These are phyloP conservation scores for Epichloe baconii DNA, from an alignment of 2,329 filamentous ascomycete species.

Conservation along the genomic window DNA sequence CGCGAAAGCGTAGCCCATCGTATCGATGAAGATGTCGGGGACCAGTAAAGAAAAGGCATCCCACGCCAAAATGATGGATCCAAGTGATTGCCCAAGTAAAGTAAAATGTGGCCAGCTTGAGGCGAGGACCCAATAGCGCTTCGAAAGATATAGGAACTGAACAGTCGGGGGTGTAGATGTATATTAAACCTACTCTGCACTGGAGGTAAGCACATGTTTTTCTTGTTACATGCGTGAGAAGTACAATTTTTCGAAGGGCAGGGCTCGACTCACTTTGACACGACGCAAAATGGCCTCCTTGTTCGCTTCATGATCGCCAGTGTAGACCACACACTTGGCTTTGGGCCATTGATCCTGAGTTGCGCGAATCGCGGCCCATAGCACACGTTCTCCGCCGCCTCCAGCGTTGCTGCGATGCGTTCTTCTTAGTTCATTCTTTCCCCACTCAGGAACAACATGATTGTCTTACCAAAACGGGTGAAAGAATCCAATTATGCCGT, in stretches of 20 bases:
- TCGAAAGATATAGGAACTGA: slow-evolving; percentile 81
- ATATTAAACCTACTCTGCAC: slow-evolving; percentile 82
- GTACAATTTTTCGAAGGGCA: not conserved
- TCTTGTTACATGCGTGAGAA: too few relatives aligned
- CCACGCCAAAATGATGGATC: slow-evolving; percentile 75
- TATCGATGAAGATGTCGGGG: slow-evolving; percentile 90
- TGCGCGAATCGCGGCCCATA: slow-evolving; percentile 89
- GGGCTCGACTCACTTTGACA: slow-evolving; percentile 45
- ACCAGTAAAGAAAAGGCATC: slow-evolving; percentile 87
- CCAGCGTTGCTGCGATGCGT: slow-evolving; percentile 63
- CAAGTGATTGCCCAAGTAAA: slow-evolving; percentile 82
- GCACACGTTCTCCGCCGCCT: slow-evolving; percentile 85
- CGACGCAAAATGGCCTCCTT: slow-evolving; percentile 67
- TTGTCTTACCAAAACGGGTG: slow-evolving; percentile 79
- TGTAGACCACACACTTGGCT: slow-evolving; percentile 86
- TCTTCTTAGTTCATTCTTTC: not conserved
- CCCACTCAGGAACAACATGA: not conserved
- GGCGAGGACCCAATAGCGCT: slow-evolving; percentile 72
- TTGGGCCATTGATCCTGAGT: slow-evolving; percentile 82
- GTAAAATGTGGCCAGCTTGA: slow-evolving; percentile 88
- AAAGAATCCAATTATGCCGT: slow-evolving; percentile 87
- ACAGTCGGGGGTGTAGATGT: slow-evolving; percentile 70
- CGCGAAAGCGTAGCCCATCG: slow-evolving; percentile 94
- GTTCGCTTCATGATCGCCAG: slow-evolving; percentile 79
- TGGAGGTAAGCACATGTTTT: not conserved